Evolutionary conservation across 192 early-diverging fungal species (phyloP).

Genomic region (Backusella tuberculispora): DNA sequence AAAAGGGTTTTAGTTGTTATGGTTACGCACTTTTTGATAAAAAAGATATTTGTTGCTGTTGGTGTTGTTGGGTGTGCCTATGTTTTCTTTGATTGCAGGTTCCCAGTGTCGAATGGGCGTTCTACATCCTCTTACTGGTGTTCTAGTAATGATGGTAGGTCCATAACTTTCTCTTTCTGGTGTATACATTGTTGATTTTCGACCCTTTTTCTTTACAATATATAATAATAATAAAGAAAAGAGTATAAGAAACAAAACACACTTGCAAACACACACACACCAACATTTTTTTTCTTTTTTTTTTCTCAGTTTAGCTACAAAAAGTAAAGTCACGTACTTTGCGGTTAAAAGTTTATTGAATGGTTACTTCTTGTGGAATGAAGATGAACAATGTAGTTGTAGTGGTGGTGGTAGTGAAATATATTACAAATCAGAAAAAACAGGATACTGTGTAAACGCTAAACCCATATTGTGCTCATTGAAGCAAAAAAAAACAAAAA

Average conservation of each 20-base stretch:
- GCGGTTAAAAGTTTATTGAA: background rate
- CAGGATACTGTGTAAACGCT: too few species aligned
- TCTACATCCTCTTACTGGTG: background rate
- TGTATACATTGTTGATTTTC: background rate
- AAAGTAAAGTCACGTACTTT: background rate
- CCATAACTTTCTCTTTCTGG: background rate
- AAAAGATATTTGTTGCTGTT: background rate
- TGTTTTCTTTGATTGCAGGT: conserved; percentile 1
- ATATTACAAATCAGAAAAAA: background rate
- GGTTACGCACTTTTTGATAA: conserved; percentile 7
- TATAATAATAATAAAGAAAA: background rate
- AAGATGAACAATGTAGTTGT: background rate
- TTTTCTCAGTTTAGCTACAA: background rate
- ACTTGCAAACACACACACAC: background rate
- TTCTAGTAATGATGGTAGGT: background rate
- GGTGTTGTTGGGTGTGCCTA: background rate
- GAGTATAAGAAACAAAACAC: background rate
- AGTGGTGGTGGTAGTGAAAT: background rate
- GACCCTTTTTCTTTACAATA: background rate
- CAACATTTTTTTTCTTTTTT: too few species aligned
- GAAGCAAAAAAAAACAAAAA: background rate
- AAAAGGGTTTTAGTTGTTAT: background rate
- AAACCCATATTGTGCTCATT: background rate
- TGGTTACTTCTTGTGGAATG: background rate
- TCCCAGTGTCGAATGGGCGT: background rate